Evolutionary conservation across 1,284 basidiomycete genomes (phyloP).

Genomic region (Mycena citricolor): DNA sequence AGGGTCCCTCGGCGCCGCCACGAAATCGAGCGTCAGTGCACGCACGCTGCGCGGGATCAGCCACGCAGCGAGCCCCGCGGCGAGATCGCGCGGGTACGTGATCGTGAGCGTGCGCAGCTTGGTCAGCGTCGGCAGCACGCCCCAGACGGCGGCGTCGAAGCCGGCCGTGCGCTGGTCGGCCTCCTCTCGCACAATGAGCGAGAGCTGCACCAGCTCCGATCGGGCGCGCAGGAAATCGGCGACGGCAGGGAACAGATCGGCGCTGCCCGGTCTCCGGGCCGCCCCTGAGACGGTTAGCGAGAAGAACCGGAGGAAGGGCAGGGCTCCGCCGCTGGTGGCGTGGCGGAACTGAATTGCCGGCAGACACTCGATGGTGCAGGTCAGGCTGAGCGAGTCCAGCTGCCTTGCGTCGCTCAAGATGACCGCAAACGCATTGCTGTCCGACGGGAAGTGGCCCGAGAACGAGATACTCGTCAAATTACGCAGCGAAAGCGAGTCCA

Average conservation of each 20-base stretch:
- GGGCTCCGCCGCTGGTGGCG: conserved; percentile 33
- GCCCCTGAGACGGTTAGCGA: conserved; percentile 49
- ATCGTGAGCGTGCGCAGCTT: conserved; percentile 53
- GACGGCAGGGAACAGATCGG: conserved; percentile 65
- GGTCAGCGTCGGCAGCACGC: conserved; percentile 59
- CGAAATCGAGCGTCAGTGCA: conserved; percentile 51
- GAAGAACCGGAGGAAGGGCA: conserved; percentile 67
- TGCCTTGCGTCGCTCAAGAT: conserved; percentile 60
- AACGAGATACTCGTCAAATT: conserved; percentile 66
- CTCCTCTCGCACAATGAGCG: conserved; percentile 50
- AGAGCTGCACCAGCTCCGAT: conserved; percentile 49
- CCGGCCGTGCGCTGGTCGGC: conserved; percentile 51
- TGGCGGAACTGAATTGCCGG: conserved; percentile 52
- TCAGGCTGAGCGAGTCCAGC: conserved; percentile 58
- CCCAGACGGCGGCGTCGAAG: conserved; percentile 68
- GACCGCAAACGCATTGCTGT: conserved; percentile 52
- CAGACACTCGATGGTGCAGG: conserved; percentile 49
- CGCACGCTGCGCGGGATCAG: conserved; percentile 59
- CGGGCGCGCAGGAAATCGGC: conserved; percentile 64
- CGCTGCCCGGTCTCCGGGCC: conserved; percentile 49
- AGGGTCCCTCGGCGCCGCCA: conserved; percentile 36
- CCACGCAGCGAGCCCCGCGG: conserved; percentile 65
- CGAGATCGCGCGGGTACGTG: conserved; percentile 62
- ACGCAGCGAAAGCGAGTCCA: conserved; percentile 51
- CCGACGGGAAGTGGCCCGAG: conserved; percentile 51